Evolutionary conservation across 768 basidiomycete species (phyloP).

Genomic region (Floccularia luteovirens): DNA sequence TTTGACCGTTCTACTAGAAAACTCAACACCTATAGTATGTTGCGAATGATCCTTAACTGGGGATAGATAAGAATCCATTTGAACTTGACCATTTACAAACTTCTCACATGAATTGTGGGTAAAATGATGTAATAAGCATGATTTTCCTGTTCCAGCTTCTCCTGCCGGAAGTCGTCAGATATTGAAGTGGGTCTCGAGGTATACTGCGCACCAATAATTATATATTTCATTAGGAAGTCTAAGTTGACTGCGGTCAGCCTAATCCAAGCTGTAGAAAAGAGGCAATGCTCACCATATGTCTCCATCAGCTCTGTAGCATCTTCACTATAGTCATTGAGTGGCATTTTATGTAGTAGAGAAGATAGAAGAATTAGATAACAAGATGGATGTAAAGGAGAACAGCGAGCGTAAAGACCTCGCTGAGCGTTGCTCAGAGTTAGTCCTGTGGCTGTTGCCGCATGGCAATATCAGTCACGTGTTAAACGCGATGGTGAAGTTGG

Average conservation of each 20-base stretch:
- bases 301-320: constrained; percentile 92
- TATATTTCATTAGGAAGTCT: constrained; percentile 99
- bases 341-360: constrained; percentile 28
- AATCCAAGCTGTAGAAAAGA: constrained; percentile 1
- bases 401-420: neutral
- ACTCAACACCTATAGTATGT: constrained; percentile 98
- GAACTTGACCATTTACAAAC: neutral
- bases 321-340: constrained; percentile 57
- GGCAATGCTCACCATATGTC: constrained; percentile 67
- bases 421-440: neutral
- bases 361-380: constrained; percentile 10
- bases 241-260: constrained; percentile 12
- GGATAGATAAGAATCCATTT: constrained; percentile 5
- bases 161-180: constrained; percentile 36
- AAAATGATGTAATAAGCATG: constrained; percentile 93
- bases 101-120: constrained; percentile 89
- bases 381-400: constrained; percentile 5
- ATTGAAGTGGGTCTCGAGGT: constrained; percentile 6
- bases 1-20: constrained; percentile 88
- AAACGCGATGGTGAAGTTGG: too few species aligned
- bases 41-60: constrained; percentile 93
- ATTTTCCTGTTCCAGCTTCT: constrained; percentile 96
- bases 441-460: too few species aligned
- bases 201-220: constrained; percentile 69
- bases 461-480: too few species aligned